Percentiles rank a stretch among this genome's conserved stretches.
These are phyloP conservation scores for Scenedesmus sp. DNA, from an alignment of 163 green algal species.

Conservation along the genomic window DNA sequence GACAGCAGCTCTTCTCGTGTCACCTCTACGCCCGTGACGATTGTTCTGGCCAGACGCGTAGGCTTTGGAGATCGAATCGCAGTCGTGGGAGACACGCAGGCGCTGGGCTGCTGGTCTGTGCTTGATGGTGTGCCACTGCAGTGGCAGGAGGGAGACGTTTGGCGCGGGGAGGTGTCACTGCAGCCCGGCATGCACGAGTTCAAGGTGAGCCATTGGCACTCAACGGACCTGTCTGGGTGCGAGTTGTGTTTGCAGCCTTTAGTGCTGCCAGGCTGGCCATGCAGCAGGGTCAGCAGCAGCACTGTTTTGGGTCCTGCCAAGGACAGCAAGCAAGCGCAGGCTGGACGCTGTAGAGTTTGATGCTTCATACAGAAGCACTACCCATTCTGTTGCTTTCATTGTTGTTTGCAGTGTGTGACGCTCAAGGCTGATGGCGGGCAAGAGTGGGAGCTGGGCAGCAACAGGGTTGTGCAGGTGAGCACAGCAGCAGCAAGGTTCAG, in stretches of 20 bases:
- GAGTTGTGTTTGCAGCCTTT: not conserved
- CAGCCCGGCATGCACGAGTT: slow-evolving; percentile 46
- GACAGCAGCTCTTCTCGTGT: not conserved
- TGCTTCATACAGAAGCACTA: not conserved
- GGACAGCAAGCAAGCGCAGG: not conserved
- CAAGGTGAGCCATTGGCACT: slow-evolving; percentile 24
- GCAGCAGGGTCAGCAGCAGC: not conserved
- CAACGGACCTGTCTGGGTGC: too few species aligned
- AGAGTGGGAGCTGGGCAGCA: slow-evolving; percentile 44
- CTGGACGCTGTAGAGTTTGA: too few species aligned
- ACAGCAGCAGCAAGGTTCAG: not conserved
- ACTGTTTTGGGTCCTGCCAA: not conserved
- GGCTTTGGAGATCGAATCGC: slow-evolving; percentile 37
- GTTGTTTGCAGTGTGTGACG: slow-evolving; percentile 38
- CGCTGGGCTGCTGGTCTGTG: slow-evolving; percentile 22
- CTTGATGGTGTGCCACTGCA: slow-evolving; percentile 3
- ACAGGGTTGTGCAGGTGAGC: slow-evolving; percentile 38
- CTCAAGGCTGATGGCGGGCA: slow-evolving; percentile 20
- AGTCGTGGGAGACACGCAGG: slow-evolving; percentile 11
- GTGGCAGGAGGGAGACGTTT: slow-evolving; percentile 48
- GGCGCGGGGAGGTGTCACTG: slow-evolving; percentile 34
- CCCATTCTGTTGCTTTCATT: not conserved
- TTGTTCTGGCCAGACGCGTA: slow-evolving; percentile 24
- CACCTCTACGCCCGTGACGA: not conserved
- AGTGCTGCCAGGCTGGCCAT: not conserved